Evolutionary conservation across 176 grass and related monocot species (phyloP).

Genomic region (Carex pumila): DNA sequence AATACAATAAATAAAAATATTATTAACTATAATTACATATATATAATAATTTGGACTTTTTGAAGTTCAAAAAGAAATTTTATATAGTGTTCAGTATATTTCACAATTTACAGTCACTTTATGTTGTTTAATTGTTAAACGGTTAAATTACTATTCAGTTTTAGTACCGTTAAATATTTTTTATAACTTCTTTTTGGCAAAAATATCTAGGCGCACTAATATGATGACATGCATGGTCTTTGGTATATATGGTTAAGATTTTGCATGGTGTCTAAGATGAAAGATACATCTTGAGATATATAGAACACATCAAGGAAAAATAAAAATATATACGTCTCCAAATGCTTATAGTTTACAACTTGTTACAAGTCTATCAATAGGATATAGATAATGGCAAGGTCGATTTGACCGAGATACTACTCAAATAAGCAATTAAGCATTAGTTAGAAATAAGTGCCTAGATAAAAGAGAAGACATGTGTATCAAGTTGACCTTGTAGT

Average conservation of each 20-base stretch:
- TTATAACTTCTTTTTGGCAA: neutral
- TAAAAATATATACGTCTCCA: neutral
- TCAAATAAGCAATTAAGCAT: neutral
- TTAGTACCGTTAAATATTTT: neutral
- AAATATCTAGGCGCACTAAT: neutral
- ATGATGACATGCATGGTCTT: neutral
- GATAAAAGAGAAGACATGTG: neutral
- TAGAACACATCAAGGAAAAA: neutral
- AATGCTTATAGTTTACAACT: neutral
- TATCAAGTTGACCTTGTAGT: neutral
- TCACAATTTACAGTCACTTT: neutral
- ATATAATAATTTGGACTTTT: neutral
- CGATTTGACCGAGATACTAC: neutral
- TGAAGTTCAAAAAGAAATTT: neutral
- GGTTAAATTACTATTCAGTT: neutral
- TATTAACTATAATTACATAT: neutral
- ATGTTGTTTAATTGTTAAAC: neutral
- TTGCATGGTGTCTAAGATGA: neutral
- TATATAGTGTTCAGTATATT: neutral
- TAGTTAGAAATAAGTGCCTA: neutral
- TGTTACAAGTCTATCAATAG: too few relatives aligned
- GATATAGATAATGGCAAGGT: neutral
- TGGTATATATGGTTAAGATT: neutral
- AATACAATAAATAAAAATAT: neutral
- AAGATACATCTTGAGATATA: neutral